A percentile compares a stretch with the other conserved stretches of the same genome.
These are phyloP conservation scores for Rhodotorula sp. DNA, from an alignment of 1,284 basidiomycete species.

Conservation along the genomic window DNA sequence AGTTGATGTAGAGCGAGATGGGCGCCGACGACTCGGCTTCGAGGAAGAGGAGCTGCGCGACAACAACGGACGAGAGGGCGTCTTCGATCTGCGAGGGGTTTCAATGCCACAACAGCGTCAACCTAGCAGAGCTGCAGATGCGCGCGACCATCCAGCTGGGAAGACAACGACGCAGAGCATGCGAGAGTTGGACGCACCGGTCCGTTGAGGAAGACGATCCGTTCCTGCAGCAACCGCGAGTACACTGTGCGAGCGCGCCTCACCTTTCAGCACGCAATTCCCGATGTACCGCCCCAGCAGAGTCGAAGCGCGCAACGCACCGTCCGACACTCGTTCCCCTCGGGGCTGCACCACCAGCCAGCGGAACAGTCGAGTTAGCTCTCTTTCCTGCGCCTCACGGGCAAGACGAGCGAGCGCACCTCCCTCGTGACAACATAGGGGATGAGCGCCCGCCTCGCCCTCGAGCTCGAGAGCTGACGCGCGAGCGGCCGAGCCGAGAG, in stretches of 20 bases:
- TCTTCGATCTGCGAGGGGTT: slow-evolving; percentile 69
- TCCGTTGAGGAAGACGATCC: slow-evolving; percentile 89
- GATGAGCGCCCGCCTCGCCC: slow-evolving; percentile 58
- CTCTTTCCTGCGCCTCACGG: no score
- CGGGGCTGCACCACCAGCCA: slow-evolving; percentile 62
- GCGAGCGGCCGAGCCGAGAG: neutral
- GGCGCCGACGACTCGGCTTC: slow-evolving; percentile 93
- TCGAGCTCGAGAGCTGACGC: neutral
- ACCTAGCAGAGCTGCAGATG: no score
- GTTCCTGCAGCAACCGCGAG: slow-evolving; percentile 81
- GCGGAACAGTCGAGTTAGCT: neutral
- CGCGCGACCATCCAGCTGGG: neutral
- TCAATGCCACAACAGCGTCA: no score
- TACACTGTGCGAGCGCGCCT: slow-evolving; percentile 57
- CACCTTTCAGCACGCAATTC: neutral
- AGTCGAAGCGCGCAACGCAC: neutral
- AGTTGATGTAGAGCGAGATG: slow-evolving; percentile 92
- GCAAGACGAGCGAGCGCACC: slow-evolving; percentile 54
- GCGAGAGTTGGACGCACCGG: slow-evolving; percentile 61
- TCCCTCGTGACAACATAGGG: slow-evolving; percentile 93
- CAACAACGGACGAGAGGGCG: slow-evolving; percentile 75
- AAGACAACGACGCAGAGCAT: neutral
- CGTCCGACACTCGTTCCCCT: slow-evolving; percentile 86
- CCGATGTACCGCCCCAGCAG: neutral
- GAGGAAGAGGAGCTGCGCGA: slow-evolving; percentile 86